phyloP scores from a whole-genome alignment of 352 stramenopile species.

The Thraustochytrium striatum region DNA sequence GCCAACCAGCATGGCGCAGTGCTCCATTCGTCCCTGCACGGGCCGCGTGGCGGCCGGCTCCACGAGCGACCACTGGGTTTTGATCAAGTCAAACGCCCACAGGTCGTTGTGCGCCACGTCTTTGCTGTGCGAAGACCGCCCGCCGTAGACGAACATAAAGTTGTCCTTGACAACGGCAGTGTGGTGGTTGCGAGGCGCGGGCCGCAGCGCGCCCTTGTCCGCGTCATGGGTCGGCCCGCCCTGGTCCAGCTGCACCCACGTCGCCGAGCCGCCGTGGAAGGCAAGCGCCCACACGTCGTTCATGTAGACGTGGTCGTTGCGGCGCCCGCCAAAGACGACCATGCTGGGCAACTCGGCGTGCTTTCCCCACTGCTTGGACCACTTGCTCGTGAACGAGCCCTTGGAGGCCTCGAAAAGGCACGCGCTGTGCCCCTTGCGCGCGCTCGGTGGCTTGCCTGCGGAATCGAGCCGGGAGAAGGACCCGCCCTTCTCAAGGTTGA shows the following conservation, averaged over 20 bases:
- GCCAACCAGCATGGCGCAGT: constrained; percentile 19
- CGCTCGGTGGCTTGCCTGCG: not conserved
- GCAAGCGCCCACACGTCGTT: constrained; percentile 37
- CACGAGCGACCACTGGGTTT: not conserved
- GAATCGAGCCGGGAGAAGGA: not conserved
- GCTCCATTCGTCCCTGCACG: constrained; percentile 23
- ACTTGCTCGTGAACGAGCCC: not conserved
- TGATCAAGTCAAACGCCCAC: constrained; percentile 16
- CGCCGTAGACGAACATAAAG: constrained; percentile 34
- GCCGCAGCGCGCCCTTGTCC: not conserved
- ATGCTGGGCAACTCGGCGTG: not conserved
- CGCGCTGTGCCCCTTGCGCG: constrained; percentile 23
- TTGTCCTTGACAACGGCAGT: constrained; percentile 1
- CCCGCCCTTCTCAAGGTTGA: not conserved
- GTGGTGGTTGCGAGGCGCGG: constrained; percentile 14
- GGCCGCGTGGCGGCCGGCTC: not conserved
- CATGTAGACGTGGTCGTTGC: constrained; percentile 8
- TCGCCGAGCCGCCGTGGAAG: not conserved
- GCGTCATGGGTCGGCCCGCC: not conserved
- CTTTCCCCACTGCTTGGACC: not conserved
- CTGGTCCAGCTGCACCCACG: constrained; percentile 5
- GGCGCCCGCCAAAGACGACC: constrained; percentile 23
- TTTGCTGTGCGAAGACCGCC: constrained; percentile 11
- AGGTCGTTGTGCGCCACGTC: constrained; percentile 24
- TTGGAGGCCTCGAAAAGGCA: not conserved